A percentile compares a stretch with the other conserved stretches of the same genome.
These are phyloP conservation scores for Helenozyma baotianmanensis DNA, from an alignment of 805 yeast genomes.

Conservation along the genomic window DNA sequence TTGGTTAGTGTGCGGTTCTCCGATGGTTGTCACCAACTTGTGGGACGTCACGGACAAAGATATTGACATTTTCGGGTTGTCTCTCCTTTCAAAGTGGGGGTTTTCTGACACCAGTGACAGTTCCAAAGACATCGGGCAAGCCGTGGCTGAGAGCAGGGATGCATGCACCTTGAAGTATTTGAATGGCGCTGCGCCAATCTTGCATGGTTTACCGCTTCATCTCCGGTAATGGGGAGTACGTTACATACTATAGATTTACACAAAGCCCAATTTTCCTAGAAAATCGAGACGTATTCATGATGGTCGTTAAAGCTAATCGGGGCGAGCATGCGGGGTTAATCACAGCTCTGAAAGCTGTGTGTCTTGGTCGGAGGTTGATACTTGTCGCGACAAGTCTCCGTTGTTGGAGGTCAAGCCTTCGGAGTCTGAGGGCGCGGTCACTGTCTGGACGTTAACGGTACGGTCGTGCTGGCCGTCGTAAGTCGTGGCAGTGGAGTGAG, in stretches of 20 bases:
- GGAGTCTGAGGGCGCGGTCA: conserved; percentile 11
- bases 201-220: conserved; percentile 77
- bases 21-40: conserved; percentile 76
- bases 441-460: conserved; percentile 10
- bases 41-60: conserved; percentile 99
- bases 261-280: neutral
- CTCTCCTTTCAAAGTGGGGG: conserved; percentile 66
- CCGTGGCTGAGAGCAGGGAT: conserved; percentile 60
- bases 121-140: conserved; percentile 40
- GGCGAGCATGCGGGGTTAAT: neutral
- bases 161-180: conserved; percentile 66
- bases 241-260: neutral
- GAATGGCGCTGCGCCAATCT: conserved; percentile 90
- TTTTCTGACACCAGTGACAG: conserved; percentile 25
- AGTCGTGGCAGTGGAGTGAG: conserved; percentile 6
- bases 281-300: neutral
- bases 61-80: conserved; percentile 70
- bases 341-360: conserved; percentile 8
- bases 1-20: conserved; percentile 76
- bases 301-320: neutral
- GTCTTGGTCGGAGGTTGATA: conserved; percentile 10
- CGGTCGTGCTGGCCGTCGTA: conserved; percentile 11
- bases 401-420: conserved; percentile 10
- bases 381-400: conserved; percentile 10
- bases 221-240: conserved; percentile 1